Base-by-base conservation (phyloP, 352 stramenopile genomes). In the Blastocystis sp. region DNA sequence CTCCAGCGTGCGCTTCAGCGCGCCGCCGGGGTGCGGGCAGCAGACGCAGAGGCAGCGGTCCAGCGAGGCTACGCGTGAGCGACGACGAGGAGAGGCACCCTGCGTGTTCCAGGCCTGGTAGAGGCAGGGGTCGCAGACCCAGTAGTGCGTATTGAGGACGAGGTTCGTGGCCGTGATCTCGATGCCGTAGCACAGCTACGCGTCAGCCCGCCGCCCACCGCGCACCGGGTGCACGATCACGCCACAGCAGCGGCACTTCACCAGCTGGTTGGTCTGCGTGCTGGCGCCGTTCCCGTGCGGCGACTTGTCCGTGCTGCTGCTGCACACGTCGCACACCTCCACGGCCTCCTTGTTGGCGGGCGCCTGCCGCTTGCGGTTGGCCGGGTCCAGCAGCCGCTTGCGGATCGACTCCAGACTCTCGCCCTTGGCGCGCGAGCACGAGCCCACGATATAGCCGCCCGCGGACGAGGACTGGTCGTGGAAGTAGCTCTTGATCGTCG, bases 321-420 rank as follows among this genome's bases (percentile, higher is more conserved):
- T 81, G 60, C 71, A 81, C 71, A 81, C 71, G 23, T 81, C 71
- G 60, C 71, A 81, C 17, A 81, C 71, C 5, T 81, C 71, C 71
- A 65, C 71, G 2, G 66, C 48, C 40, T 81, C 71, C 40, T 81
- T 59, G 40, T 48, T 2, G 17, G 10, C 41, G 10, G 40, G 17
- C 23, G 71, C 28, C 34, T 81, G 38, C 21, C 71, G 71, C 7
- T 59, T 53, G 28, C 71, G 71, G 48, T 81, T 81, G 10, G 48
- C 56, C 10, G 71, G 48, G 53, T 81, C 45, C 9, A 81, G 60
- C 14, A 81, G n/a, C 3, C 71, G 71, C 7, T 56, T 60, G 28
- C 71, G 71, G 60, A 81, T 81, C 14, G 71, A 19, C 56, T 81
- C 71, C 10, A 81, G 28, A 14, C 40, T 62, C 56, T 81, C 71